These are phyloP conservation scores for Eimeria mitis DNA, from an alignment of 169 alveolate genomes.

Conservation along the genomic window DNA sequence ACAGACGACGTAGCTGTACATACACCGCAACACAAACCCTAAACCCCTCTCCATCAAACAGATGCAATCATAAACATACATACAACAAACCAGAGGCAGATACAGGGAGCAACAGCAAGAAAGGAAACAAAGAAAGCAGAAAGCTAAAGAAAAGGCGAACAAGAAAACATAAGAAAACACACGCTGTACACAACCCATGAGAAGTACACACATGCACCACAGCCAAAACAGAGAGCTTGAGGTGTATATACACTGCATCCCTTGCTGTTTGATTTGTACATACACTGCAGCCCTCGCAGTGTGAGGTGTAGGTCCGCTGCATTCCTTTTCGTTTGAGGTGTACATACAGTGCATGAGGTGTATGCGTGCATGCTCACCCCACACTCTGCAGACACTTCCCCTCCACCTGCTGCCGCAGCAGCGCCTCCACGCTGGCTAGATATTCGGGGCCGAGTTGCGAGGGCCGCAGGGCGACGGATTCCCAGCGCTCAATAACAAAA, in stretches of 20 bases:
- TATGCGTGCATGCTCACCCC: background rate
- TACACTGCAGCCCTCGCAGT: background rate
- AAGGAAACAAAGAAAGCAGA: background rate
- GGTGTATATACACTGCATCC: conserved; percentile 19
- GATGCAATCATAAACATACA: background rate
- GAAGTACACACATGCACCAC: too few species aligned
- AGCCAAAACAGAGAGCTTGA: too few species aligned
- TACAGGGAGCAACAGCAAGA: too few species aligned
- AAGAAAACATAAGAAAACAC: background rate
- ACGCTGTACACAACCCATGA: conserved; percentile 41
- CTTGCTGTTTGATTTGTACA: background rate
- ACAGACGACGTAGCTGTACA: conserved; percentile 93
- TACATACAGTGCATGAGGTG: background rate
- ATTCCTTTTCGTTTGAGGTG: background rate
- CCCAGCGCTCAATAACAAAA: conserved; percentile 95
- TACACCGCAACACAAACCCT: conserved; percentile 80
- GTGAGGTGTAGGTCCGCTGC: background rate
- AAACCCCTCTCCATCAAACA: background rate
- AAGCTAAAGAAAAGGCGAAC: background rate
- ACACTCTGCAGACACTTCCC: conserved; percentile 87
- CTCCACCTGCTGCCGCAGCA: conserved; percentile 93
- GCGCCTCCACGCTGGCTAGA: conserved; percentile 92
- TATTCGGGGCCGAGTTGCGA: conserved; percentile 95
- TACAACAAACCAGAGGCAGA: background rate
- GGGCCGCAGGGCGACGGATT: conserved; percentile 92